Base-by-base conservation (phyloP, 805 yeast genomes). In the Maudiozyma pseudohumilis region DNA sequence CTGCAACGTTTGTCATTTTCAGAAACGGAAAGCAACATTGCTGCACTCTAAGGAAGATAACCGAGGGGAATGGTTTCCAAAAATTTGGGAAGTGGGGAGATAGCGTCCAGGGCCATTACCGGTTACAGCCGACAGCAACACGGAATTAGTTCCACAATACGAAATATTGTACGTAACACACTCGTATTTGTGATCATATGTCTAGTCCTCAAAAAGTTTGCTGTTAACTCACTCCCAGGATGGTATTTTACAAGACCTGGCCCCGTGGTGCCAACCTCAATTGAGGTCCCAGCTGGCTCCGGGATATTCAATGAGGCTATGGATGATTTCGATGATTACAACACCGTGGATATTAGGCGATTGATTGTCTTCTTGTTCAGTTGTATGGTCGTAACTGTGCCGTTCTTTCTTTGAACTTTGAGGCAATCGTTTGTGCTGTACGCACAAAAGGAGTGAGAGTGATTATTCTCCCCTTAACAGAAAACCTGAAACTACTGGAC, bases 241-340 rank as follows among this genome's bases (percentile, higher is more conserved):
- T 28, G 30, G 30, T 28, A 28, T 10, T 4, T 3, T 15, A 28
- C 17, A 6, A 28, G 30, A 13, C 6, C 6, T 25, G 13, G 28
- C 13, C 28, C 28, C 10, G 6, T 25, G 28, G 13, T 6, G 12
- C 15, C 13, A 5, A 9, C 28, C 28, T 25, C 28, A n/a, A 25
- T 25, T n/a, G 28, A 25, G 10, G 13, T 6, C 13, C 15, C 6
- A n/a, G 10, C 15, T n/a, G 22, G 13, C 20, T n/a, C 13, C 13
- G 43, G 47, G 13, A 38, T 49, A 5, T 43, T 52, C 29, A 41
- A 41, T 8, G 29, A 42, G 5, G 34, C 47, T 1, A 38, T 42
- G 25, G 44, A 43, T 19, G 47, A 50, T 19, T 52, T 55, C 12
- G 46, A 45, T 13, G 57, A 50, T 36, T 44, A 50, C 3, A 55